Base-by-base conservation (phyloP, 805 yeast genomes). In the Soucietia sequanensis region DNA sequence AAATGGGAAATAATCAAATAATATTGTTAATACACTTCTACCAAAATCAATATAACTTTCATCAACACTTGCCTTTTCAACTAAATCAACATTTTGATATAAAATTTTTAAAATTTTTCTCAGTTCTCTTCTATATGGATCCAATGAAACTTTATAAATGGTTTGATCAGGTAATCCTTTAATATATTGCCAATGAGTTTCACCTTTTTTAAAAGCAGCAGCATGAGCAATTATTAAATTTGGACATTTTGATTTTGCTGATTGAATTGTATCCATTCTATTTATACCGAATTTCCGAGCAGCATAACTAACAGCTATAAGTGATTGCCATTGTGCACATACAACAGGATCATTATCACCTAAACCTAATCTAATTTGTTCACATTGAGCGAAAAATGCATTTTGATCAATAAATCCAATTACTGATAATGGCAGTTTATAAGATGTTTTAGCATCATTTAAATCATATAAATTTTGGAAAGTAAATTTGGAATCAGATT, bases 361-460 rank as follows among this genome's bases (percentile, higher is more conserved):
- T 11, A 83, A 60, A 0, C 82, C 82, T 12, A 87, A 68, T 27
- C 96, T 62, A 5, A 86, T 65, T 46, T 84, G 91, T 50, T 93
- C 97, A 20, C 83, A 93, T 54, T 93, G 99, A 0, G 99, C 96
- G 60, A 85, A 93, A 58, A 90, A 93, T 9, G 98, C 97, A 62
- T 93, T 95, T 49, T 88, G 75, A 60, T 93, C 99, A 16, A 93
- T 74, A 48, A 89, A 95, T 6, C 84, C 89, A 24, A 93, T 75
- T 16, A 84, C 84, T 0, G 96, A 70, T 8, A 91, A 63, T 2
- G 91, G 87, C 41, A 89, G 80, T 5, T 51, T 47, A 54, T 75
- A 80, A 2, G 93, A 65, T 9, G 58, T 65, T 2, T 50, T 44
- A 1, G 65, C 62, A 31, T 75, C 68, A 31, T 69, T 65, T 11